Conservation (phyloP, 164 flowering plant genomes). For the Cinnamomum chago region DNA sequence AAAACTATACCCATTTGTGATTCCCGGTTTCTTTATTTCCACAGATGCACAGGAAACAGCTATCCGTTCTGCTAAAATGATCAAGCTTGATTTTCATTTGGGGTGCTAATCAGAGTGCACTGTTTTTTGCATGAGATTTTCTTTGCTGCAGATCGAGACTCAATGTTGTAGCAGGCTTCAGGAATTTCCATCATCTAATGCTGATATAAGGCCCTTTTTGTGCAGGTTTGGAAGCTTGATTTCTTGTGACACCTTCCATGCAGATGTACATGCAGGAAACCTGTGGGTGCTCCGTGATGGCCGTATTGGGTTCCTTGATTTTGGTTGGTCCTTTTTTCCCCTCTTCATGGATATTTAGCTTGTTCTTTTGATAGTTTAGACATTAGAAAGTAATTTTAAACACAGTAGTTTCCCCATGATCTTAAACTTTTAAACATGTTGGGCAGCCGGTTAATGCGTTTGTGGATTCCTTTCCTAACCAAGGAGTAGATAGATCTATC, state of each 20-base stretch:
- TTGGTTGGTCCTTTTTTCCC: constrained; percentile 42
- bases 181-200: neutral
- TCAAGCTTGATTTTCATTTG: neutral
- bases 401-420: too few relatives aligned
- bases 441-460: too few relatives aligned
- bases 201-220: neutral
- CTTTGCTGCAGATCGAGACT: neutral
- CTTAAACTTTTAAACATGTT: too few relatives aligned
- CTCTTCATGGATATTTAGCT: neutral
- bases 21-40: neutral
- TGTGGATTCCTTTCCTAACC: too few relatives aligned
- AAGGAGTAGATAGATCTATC: too few relatives aligned
- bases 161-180: neutral
- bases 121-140: neutral
- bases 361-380: neutral
- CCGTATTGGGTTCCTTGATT: constrained; percentile 94
- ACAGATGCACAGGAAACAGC: neutral
- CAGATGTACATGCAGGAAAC: constrained; percentile 98
- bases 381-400: too few relatives aligned
- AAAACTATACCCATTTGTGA: neutral
- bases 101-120: neutral
- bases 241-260: constrained; percentile 91
- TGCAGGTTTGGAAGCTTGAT: constrained; percentile 98
- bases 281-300: constrained; percentile 94
- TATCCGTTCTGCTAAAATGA: neutral